A percentile compares a stretch with the other conserved stretches of the same genome.
These are phyloP conservation scores for Pichia norvegensis DNA, from an alignment of 1,139 yeast genomes.

Conservation along the genomic window DNA sequence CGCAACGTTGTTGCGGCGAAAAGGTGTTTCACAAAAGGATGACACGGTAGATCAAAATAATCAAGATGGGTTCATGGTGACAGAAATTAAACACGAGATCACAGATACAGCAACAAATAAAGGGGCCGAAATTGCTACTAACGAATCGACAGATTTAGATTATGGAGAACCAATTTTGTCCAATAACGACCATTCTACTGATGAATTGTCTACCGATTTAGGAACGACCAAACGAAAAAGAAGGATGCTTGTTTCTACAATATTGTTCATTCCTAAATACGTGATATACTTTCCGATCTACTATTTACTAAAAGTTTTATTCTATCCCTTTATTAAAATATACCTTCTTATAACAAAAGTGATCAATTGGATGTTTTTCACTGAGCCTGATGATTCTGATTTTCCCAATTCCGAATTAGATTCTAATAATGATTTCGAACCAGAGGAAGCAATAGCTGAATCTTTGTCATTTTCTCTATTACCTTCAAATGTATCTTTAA, in stretches of 20 bases:
- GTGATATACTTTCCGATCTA: conserved; percentile 39
- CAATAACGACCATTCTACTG: no score
- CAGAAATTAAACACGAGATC: neutral
- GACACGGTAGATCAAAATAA: neutral
- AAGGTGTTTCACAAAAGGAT: neutral
- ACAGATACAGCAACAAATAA: neutral
- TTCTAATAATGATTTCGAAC: neutral
- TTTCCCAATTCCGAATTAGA: neutral
- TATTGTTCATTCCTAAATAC: conserved; percentile 37
- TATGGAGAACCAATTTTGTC: no score
- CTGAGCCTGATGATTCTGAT: neutral
- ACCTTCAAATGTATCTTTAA: neutral
- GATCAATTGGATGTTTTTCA: neutral
- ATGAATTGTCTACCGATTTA: neutral
- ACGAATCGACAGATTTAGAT: neutral
- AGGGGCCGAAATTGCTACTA: neutral
- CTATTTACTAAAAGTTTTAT: conserved; percentile 36
- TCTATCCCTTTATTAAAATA: conserved; percentile 41
- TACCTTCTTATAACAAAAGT: neutral
- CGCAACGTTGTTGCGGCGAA: neutral
- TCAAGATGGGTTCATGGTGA: neutral
- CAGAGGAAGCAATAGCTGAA: neutral
- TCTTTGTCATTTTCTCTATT: neutral
- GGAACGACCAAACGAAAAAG: neutral
- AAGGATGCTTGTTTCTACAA: conserved; percentile 14